Evolutionary conservation across 208 protist species (phyloP).

Genomic region (Zelonia costaricensis): DNA sequence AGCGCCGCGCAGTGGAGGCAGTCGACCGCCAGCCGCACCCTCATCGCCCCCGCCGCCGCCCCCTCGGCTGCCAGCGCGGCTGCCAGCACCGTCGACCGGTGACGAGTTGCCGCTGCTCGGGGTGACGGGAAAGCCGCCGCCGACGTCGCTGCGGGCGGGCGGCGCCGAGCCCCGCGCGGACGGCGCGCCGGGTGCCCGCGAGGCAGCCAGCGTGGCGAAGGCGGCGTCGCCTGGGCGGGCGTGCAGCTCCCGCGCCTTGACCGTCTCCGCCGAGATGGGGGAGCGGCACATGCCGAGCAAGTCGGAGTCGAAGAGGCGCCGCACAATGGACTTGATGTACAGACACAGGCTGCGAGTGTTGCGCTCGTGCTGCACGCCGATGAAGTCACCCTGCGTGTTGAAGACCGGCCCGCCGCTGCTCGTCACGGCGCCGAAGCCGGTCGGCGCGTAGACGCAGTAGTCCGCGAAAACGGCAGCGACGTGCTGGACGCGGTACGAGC

Average conservation of each 20-base stretch:
- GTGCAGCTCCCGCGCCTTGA: slow-evolving; percentile 17
- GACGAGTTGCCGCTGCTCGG: background rate
- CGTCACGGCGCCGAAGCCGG: slow-evolving; percentile 28
- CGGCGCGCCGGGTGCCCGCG: background rate
- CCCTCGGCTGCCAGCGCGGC: slow-evolving; percentile 1
- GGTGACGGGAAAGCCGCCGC: background rate
- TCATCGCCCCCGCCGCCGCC: background rate
- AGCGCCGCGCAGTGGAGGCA: background rate
- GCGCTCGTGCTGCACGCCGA: slow-evolving; percentile 79
- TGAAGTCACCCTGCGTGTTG: slow-evolving; percentile 77
- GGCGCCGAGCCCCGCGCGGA: background rate
- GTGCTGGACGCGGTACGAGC: slow-evolving; percentile 62
- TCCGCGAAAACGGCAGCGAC: slow-evolving; percentile 63
- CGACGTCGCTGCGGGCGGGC: background rate
- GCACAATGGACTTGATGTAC: slow-evolving; percentile 67
- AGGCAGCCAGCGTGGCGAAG: background rate
- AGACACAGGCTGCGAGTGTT: slow-evolving; percentile 61
- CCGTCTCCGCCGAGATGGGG: slow-evolving; percentile 52
- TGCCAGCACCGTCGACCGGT: slow-evolving; percentile 6
- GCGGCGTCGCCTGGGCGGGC: background rate
- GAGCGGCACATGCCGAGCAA: slow-evolving; percentile 70
- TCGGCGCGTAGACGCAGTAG: slow-evolving; percentile 72
- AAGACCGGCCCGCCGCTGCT: slow-evolving; percentile 86
- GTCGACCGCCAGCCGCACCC: background rate
- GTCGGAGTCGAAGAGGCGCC: slow-evolving; percentile 66